Base-by-base conservation (phyloP, 768 basidiomycete species). In the Kockovaella imperatae region DNA sequence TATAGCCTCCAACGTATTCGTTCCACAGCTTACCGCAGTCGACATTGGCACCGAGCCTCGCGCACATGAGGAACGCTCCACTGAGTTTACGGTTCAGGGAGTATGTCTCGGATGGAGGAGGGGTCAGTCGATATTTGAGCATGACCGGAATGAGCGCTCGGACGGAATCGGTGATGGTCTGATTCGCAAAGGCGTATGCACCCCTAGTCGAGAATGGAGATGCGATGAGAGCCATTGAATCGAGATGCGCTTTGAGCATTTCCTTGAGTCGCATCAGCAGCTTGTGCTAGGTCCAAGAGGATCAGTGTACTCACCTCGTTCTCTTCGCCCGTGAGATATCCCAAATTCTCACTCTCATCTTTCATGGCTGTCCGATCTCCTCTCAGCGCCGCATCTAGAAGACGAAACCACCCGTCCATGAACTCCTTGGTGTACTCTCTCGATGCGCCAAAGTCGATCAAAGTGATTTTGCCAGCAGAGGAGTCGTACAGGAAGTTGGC, bases 401-500 rank as follows among this genome's bases (percentile, higher is more conserved):
- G 77, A 13, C 73, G 75, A 45, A 85, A 75, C 89, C 91, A 99
- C 45, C 74, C 75, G 66, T 90, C 84, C 73, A 95, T 89, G 68
- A 97, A 99, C 47, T 78, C 77, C 51, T 80, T 80, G 0, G 79
- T 77, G 71, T 96, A 99, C 57, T 80, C 82, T 21, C 90, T 78
- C 0, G 89, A 89, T 8, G 95, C 95, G 26, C 95, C 95, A 61
- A 97, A 97, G 71, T 99, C 95, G 44, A 99, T 85, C 21, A 99
- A 74, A 18, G 45, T 48, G 30, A 91, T 74, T 82, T 87, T 47
- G 13, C 42, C 43, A 30, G 32, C 21, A 4, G 41, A 18, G 2
- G 47, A 17, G 68, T 90, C 84, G 82, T 86, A 96, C 20, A 99
- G 74, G 74, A 99, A 97, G 70, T 97, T 97, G 7, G 87, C 86